Percentiles rank a stretch among this genome's conserved stretches.
These are phyloP conservation scores for Panaeolus cyanescens DNA, from an alignment of 768 basidiomycete species.

Conservation along the genomic window DNA sequence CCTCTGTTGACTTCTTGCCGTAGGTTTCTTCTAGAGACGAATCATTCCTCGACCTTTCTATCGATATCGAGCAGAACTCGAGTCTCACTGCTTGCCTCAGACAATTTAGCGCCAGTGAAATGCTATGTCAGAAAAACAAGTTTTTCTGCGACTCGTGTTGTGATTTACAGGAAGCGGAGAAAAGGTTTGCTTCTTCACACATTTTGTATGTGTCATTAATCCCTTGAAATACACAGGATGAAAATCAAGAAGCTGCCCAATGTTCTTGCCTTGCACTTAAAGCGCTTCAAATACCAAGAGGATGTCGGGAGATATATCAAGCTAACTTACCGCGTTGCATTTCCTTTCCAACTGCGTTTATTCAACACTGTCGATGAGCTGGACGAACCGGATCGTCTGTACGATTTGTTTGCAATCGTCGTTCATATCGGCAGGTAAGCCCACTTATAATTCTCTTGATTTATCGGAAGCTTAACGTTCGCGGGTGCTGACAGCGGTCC, in stretches of 20 bases:
- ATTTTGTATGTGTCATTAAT: constrained; percentile 7
- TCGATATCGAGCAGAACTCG: constrained; percentile 98
- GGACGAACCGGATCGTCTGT: constrained; percentile 88
- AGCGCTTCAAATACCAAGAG: constrained; percentile 99
- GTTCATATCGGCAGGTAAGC: constrained; percentile 99
- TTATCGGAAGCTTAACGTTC: constrained; percentile 5
- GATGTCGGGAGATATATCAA: constrained; percentile 90
- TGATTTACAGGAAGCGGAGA: constrained; percentile 96
- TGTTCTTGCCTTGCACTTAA: constrained; percentile 92
- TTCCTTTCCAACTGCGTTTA: constrained; percentile 90
- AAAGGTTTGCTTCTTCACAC: constrained; percentile 58
- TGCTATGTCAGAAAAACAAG: constrained; percentile 98
- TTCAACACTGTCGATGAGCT: constrained; percentile 98
- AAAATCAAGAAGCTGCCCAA: constrained; percentile 98
- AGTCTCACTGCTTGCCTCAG: constrained; percentile 95
- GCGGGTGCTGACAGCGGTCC: constrained; percentile 66
- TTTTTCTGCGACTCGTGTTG: constrained; percentile 98
- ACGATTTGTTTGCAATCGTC: constrained; percentile 94
- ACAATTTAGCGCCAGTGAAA: constrained; percentile 97
- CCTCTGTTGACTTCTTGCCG: constrained; percentile 1
- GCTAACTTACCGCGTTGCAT: constrained; percentile 94
- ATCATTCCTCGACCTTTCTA: constrained; percentile 95
- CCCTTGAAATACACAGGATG: constrained; percentile 64
- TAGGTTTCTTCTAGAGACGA: constrained; percentile 94
- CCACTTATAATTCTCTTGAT: constrained; percentile 8